Evolutionary conservation across 139 green algal species (phyloP).

Genomic region (Diplosphaera chodatii): DNA sequence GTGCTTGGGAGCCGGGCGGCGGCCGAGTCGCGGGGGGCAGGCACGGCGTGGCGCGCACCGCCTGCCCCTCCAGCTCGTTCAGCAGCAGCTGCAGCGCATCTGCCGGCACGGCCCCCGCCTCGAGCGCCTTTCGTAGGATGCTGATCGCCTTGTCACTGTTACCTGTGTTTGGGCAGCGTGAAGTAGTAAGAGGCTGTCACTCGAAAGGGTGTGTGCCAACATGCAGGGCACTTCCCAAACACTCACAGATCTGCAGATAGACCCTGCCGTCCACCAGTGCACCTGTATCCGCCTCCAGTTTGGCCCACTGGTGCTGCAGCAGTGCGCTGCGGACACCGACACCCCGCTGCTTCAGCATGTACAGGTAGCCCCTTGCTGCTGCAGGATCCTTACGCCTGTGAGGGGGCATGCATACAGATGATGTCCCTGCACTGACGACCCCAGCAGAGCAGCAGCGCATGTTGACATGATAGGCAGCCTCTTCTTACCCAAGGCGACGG

Average conservation of each 20-base stretch:
- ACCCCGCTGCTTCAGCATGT: constrained; percentile 72
- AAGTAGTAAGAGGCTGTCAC: no score
- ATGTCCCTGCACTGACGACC: no score
- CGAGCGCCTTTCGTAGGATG: constrained; percentile 55
- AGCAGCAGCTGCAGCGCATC: constrained; percentile 19
- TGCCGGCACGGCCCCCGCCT: constrained; percentile 41
- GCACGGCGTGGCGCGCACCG: not conserved
- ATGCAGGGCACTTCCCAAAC: no score
- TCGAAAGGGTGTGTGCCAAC: no score
- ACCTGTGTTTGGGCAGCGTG: no score
- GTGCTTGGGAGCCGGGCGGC: not conserved
- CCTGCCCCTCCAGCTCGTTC: not conserved
- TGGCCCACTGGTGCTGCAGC: constrained; percentile 74
- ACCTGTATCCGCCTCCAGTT: constrained; percentile 54
- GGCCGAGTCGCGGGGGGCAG: not conserved
- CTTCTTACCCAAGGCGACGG: not conserved
- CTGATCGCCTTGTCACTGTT: constrained; percentile 45
- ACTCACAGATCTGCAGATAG: no score
- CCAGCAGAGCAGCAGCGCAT: no score
- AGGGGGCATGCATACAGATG: not conserved
- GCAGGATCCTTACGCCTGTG: constrained; percentile 48
- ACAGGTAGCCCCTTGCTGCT: constrained; percentile 80
- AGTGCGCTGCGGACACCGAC: constrained; percentile 45
- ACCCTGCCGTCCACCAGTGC: no score
- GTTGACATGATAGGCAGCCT: no score